Conservation (phyloP, 2,329 filamentous ascomycete species). For the Elsinoe fawcettii region DNA sequence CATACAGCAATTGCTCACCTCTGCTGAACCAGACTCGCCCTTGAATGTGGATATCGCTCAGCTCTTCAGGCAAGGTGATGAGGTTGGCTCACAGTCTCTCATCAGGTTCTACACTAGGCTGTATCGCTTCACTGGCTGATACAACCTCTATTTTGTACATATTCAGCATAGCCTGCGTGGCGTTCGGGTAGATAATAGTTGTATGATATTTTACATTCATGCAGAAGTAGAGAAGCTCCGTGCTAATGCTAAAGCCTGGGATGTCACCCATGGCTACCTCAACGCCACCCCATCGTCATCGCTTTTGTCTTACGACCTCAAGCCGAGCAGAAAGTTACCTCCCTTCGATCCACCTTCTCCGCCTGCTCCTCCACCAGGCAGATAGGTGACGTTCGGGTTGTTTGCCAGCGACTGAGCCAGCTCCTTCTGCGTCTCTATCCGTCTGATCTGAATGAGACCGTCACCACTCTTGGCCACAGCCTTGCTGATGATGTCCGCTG, state of each 20-base stretch:
- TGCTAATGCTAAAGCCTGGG: conserved; percentile 2
- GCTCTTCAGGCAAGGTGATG: conserved; percentile 60
- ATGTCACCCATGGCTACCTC: not conserved
- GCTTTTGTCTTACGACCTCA: conserved; percentile 43
- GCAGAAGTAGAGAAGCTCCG: conserved; percentile 14
- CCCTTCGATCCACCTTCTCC: conserved; percentile 37
- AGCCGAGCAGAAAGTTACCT: conserved; percentile 58
- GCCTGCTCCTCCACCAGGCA: conserved; percentile 61
- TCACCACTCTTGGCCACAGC: conserved; percentile 90
- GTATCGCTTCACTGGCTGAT: conserved; percentile 37
- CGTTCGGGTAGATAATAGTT: not conserved
- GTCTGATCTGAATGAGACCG: conserved; percentile 88
- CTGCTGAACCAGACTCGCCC: conserved; percentile 65
- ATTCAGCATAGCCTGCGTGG: not conserved
- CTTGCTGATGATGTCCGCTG: conserved; percentile 88
- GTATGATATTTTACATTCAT: conserved; percentile 11
- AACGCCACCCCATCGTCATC: not conserved
- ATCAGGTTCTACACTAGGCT: conserved; percentile 63
- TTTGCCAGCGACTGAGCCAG: conserved; percentile 81
- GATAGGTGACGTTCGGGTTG: conserved; percentile 94
- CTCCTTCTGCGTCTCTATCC: conserved; percentile 93
- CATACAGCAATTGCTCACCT: conserved; percentile 60
- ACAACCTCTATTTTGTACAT: conserved; percentile 22
- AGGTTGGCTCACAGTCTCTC: conserved; percentile 58
- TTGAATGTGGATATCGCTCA: conserved; percentile 73